Percentiles rank a stretch among this genome's conserved stretches.
These are phyloP conservation scores for Nitzschia sp. DNA, from an alignment of 108 stramenopile genomes.

Conservation along the genomic window DNA sequence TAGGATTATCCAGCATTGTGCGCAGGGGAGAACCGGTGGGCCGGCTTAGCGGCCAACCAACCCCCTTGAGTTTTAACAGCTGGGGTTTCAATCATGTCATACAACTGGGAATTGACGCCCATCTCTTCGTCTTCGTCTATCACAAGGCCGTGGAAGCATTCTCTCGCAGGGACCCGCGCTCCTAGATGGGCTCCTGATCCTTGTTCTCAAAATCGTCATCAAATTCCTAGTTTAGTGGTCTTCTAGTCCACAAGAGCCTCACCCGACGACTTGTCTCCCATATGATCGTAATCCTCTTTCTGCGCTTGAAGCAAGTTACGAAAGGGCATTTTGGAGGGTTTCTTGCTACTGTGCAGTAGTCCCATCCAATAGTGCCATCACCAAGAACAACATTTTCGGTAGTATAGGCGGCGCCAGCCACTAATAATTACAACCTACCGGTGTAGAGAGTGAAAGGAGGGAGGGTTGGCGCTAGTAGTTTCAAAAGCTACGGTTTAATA, in stretches of 20 bases:
- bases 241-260: neutral
- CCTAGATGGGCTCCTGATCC: slow-evolving; percentile 18
- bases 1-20: neutral
- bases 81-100: slow-evolving; percentile 5
- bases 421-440: no score
- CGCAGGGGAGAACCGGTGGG: slow-evolving; percentile 3
- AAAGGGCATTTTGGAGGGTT: slow-evolving; percentile 1
- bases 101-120: neutral
- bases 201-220: slow-evolving; percentile 16
- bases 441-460: no score
- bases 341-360: no score
- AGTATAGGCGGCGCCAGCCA: no score
- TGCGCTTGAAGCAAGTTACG: neutral
- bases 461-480: no score
- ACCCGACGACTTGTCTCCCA: slow-evolving; percentile 3
- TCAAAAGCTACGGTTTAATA: no score
- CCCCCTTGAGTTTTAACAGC: slow-evolving; percentile 11
- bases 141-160: neutral
- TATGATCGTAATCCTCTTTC: slow-evolving; percentile 1
- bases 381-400: no score
- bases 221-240: neutral
- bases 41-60: neutral
- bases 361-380: no score
- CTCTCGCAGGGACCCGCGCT: slow-evolving; percentile 1
- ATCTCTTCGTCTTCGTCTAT: slow-evolving; percentile 3